phyloP scores from a whole-genome alignment of 2,329 filamentous ascomycete genomes.

The Colletotrichum incanum region DNA sequence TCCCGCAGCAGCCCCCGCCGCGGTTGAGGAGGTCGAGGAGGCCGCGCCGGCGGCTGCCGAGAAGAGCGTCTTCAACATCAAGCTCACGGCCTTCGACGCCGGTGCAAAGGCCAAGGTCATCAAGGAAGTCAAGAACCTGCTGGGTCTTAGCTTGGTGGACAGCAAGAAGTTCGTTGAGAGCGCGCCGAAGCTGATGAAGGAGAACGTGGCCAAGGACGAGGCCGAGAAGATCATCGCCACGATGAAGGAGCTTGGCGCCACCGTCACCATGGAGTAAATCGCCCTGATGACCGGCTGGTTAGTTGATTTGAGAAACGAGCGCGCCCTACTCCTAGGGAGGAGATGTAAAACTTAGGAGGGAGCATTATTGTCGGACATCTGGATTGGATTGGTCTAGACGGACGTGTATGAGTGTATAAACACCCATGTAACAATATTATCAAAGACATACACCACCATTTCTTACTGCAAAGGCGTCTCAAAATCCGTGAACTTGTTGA shows the following conservation, averaged over 20 bases:
- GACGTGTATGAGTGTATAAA: conserved; percentile 50
- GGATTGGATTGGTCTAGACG: conserved; percentile 40
- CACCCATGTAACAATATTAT: conserved; percentile 52
- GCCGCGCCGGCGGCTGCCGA: conserved; percentile 91
- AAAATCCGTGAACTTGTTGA: neutral
- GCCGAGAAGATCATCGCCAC: conserved; percentile 98
- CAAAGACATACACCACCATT: conserved; percentile 44
- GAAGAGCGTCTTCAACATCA: conserved; percentile 97
- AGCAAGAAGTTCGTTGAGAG: conserved; percentile 99
- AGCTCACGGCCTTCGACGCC: conserved; percentile 91
- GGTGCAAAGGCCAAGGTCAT: conserved; percentile 97
- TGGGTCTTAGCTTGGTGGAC: conserved; percentile 96
- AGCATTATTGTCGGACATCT: conserved; percentile 37
- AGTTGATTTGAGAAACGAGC: conserved; percentile 20
- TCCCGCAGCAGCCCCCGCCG: conserved; percentile 66
- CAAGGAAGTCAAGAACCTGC: conserved; percentile 98
- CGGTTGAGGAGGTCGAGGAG: conserved; percentile 86
- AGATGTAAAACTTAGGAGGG: conserved; percentile 22
- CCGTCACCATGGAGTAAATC: conserved; percentile 89
- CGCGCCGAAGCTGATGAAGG: conserved; percentile 98
- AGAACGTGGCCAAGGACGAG: conserved; percentile 98
- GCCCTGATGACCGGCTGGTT: neutral
- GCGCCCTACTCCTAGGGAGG: conserved; percentile 23
- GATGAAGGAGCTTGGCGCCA: conserved; percentile 93
- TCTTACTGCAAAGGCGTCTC: neutral